phyloP scores from a whole-genome alignment of 2,329 filamentous ascomycete genomes.

The Colletotrichum filicis region DNA sequence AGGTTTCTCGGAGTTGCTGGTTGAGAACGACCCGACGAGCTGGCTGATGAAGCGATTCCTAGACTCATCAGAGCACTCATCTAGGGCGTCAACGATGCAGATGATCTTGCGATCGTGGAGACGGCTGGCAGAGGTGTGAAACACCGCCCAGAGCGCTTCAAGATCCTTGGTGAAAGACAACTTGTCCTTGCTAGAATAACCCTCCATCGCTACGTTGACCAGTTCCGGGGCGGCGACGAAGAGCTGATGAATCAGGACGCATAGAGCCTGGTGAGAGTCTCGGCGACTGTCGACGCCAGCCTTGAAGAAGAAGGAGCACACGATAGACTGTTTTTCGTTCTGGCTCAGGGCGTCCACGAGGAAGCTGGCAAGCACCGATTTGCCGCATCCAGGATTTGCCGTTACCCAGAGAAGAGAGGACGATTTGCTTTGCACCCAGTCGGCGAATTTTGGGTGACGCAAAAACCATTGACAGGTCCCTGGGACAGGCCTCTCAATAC shows the following conservation, averaged over 20 bases:
- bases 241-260: conserved; percentile 3
- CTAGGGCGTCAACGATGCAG: conserved; percentile 19
- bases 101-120: not conserved
- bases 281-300: conserved; percentile 4
- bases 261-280: not conserved
- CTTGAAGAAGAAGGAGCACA: conserved; percentile 34
- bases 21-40: not conserved
- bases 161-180: not conserved
- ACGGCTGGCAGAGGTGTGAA: not conserved
- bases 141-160: not conserved
- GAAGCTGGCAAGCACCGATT: conserved; percentile 13
- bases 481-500: conserved; percentile 3
- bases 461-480: conserved; percentile 32
- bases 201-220: not conserved
- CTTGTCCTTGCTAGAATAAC: not conserved
- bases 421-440: not conserved
- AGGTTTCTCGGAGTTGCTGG: not conserved
- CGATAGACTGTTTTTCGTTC: not conserved
- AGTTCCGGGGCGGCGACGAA: not conserved
- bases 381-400: conserved; percentile 29
- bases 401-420: conserved; percentile 10
- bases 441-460: not conserved
- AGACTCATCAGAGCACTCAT: conserved; percentile 17
- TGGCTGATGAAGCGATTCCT: conserved; percentile 3
- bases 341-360: not conserved